A percentile compares a stretch with the other conserved stretches of the same genome.
These are phyloP conservation scores for Paraconiothyrium brasiliense DNA, from an alignment of 2,329 filamentous ascomycete species.

Conservation along the genomic window DNA sequence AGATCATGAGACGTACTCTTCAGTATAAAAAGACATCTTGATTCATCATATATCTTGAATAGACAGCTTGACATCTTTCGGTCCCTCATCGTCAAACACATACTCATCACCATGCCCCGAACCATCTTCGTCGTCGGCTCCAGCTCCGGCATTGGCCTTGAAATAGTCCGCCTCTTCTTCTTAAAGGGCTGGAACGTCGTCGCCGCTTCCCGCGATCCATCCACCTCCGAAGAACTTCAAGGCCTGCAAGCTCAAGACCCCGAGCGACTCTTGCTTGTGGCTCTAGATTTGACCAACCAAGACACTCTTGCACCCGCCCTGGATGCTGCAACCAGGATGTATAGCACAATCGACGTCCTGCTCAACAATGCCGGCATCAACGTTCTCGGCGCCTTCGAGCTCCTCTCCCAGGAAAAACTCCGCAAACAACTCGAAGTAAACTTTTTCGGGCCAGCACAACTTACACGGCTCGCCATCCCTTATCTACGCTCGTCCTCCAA, in stretches of 20 bases:
- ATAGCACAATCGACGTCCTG: neutral
- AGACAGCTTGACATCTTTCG: neutral
- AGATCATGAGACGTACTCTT: neutral
- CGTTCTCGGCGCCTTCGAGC: neutral
- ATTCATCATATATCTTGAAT: neutral
- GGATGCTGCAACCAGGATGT: neutral
- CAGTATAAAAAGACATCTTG: neutral
- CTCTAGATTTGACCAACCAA: neutral
- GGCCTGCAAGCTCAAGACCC: neutral
- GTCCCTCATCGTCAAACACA: neutral
- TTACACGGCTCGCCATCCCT: neutral
- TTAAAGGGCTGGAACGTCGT: conserved; percentile 2
- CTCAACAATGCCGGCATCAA: conserved; percentile 10
- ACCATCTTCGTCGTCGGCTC: conserved; percentile 9
- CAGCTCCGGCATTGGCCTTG: conserved; percentile 7
- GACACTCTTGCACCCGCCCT: neutral
- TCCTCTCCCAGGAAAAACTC: conserved; percentile 1
- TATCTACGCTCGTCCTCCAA: neutral
- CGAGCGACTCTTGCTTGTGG: neutral
- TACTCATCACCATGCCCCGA: neutral
- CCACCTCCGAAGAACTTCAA: neutral
- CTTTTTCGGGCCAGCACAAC: conserved; percentile 7
- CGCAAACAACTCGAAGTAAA: conserved; percentile 7
- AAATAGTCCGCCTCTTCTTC: conserved; percentile 7
- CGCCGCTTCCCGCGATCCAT: neutral